Percentiles rank a stretch among this genome's conserved stretches.
Evolutionary conservation across 495 filamentous ascomycete species (phyloP).

Genomic region (Aspergillus olivimuriae): DNA sequence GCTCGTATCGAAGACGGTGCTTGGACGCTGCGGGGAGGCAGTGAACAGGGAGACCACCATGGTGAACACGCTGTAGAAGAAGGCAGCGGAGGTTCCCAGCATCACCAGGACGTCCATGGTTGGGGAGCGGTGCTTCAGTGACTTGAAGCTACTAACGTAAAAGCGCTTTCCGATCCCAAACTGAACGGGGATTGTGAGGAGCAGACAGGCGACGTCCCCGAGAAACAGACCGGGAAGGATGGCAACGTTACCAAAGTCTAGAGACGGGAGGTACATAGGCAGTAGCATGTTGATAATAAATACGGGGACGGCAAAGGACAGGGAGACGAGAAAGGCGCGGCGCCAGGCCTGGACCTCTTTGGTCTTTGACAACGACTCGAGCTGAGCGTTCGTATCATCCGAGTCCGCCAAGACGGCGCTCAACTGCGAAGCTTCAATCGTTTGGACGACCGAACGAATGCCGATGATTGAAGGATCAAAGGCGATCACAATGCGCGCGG

Average conservation of each 20-base stretch:
- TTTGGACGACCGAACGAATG: constrained; percentile 73
- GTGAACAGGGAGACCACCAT: constrained; percentile 75
- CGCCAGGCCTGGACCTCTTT: constrained; percentile 94
- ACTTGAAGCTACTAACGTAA: constrained; percentile 86
- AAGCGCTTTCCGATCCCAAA: constrained; percentile 94
- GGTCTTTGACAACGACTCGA: constrained; percentile 92
- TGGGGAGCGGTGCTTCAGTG: constrained; percentile 77
- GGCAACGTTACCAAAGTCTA: constrained; percentile 67
- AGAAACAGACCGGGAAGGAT: constrained; percentile 73
- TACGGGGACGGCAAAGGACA: constrained; percentile 82
- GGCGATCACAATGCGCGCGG: constrained; percentile 60
- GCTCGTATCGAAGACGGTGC: constrained; percentile 92
- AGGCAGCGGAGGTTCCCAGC: constrained; percentile 90
- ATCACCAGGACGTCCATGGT: constrained; percentile 98
- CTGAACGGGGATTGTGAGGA: constrained; percentile 86
- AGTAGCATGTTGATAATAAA: constrained; percentile 89
- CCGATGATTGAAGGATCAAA: constrained; percentile 67
- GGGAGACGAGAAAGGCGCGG: constrained; percentile 65
- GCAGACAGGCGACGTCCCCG: constrained; percentile 76
- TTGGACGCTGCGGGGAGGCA: constrained; percentile 66
- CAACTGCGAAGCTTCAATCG: constrained; percentile 71
- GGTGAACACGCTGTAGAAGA: constrained; percentile 89
- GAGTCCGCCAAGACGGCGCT: constrained; percentile 86
- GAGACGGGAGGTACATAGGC: constrained; percentile 64
- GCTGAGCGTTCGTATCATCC: constrained; percentile 93